Base-by-base conservation (phyloP, 2,329 filamentous ascomycete genomes). In the Neonectria faginata region DNA sequence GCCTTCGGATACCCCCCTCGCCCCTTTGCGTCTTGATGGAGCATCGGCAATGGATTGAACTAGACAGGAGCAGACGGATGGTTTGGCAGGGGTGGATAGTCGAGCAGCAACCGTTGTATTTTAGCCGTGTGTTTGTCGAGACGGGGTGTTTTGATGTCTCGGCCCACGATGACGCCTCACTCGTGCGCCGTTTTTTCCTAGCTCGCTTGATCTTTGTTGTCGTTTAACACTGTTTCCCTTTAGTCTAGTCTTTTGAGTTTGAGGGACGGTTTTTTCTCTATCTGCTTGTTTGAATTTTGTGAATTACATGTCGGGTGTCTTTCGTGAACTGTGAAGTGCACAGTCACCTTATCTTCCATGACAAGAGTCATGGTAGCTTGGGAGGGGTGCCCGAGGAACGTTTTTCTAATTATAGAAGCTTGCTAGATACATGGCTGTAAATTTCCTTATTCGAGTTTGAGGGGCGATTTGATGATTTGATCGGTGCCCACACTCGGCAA, bases 21-120 rank as follows among this genome's bases (percentile, higher is more conserved):
- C 47, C 54, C 60, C 56, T 60, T 67, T 72, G 65, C 66, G 71
- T 70, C 70, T 74, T 70, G 72, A 75, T 74, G 76, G 72, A 77
- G 74, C 72, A 70, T 67, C 66, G 68, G 72, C 65, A 70, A 69
- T 68, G 74, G 74, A 74, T 70, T 73, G 71, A 74, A 74, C 70
- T 75, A 75, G 73, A 74, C 73, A 71, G 73, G 76, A 76, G 71
- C 71, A 74, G 74, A 76, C 69, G 74, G 70, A 73, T 67, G 70
- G 70, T 70, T 70, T 74, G 68, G 70, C 68, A 57, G 67, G 66
- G 62, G 66, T 68, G 64, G 45, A 45, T 66, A 63, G 67, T 69
- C 68, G 71, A 78, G 75, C 70, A 74, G 73, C 73, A 75, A 74
- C 73, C 78, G 74, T 77, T 80, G 77, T 80, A 80, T 79, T 79